phyloP scores from a whole-genome alignment of 352 stramenopile species.

The Elongisporangium prolatum region DNA sequence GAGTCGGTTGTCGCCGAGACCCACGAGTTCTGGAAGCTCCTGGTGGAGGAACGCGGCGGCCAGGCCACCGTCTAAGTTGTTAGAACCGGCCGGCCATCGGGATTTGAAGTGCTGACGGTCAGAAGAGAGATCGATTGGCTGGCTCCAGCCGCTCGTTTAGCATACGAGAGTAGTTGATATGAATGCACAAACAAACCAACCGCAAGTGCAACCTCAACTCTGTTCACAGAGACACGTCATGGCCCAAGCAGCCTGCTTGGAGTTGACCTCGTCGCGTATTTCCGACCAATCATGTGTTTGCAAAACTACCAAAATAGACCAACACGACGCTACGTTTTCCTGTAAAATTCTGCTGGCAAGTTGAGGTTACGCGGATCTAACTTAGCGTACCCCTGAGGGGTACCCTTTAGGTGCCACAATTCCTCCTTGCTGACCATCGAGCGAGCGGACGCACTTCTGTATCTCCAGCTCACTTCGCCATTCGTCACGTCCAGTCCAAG shows the following conservation, averaged over 20 bases:
- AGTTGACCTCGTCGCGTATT: not conserved
- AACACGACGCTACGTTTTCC: not conserved
- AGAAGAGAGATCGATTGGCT: constrained; percentile 1
- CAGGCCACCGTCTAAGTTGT: constrained; percentile 69
- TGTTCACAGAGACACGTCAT: not conserved
- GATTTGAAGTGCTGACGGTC: not conserved
- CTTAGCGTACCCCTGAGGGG: not conserved
- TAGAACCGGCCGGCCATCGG: constrained; percentile 1
- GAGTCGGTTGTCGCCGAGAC: constrained; percentile 81
- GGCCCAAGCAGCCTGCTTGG: not conserved
- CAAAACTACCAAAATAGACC: not conserved
- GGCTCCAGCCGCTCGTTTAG: not conserved
- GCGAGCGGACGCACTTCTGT: not conserved
- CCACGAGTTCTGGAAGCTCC: constrained; percentile 88
- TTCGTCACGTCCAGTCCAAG: not conserved
- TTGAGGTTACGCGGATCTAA: not conserved
- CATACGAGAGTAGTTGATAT: not conserved
- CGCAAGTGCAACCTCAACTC: not conserved
- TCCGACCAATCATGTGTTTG: not conserved
- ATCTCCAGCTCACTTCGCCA: not conserved
- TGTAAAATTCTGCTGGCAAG: not conserved
- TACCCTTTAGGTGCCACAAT: not conserved
- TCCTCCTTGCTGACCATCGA: not conserved
- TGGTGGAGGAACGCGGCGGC: constrained; percentile 82
- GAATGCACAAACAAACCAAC: not conserved